Evolutionary conservation across 2,329 filamentous ascomycete genomes (phyloP), one percentile per base, ranked within the genome.

Genomic region (Penicillium concentricum): DNA sequence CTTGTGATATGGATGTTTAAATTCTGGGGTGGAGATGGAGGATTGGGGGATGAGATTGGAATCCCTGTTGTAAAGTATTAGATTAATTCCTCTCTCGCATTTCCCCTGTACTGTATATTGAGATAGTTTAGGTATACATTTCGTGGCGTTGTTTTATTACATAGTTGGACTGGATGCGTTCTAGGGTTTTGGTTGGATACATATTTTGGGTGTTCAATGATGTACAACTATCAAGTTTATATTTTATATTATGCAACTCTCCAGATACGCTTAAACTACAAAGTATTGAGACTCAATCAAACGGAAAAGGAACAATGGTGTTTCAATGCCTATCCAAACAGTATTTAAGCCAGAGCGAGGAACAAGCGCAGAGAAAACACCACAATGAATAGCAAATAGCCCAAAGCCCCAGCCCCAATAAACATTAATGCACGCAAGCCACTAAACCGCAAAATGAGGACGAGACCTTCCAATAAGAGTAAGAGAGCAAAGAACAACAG

Each of bases 41-140:
- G 30, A 26, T n/a, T n/a, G 22, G 18, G 5, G 10, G 38, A 32
- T 24, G 48, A 18, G 49, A 16, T 22, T 30, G 20, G 28, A 44
- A 22, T 46, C 10, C n/a, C 35, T 41, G 22, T 35, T 54, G 51
- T 54, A 54, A 30, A 48, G 13, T 54, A 48, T 30, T 32, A 48
- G 34, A 38, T 39, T n/a, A 18, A 48, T 37, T 46, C 34, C 39
- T 51, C 51, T 51, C 42, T 30, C 28, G 39, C 28, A 38, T 26
- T 46, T 46, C 38, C 26, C 35, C 12, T 24, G 38, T 45, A 35
- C 8, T 51, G 12, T 55, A 38, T 24, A 26, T 55, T 38, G n/a
- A 24, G 24, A 28, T 30, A 30, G 30, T 32, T 15, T 32, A 13
- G 30, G 30, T 32, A 32, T 47, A 39, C 30, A 38, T 39, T 26